A percentile compares a stretch with the other conserved stretches of the same genome.
These are phyloP conservation scores for Hirsutella rhossiliensis DNA, from an alignment of 2,329 filamentous ascomycete species.

Conservation along the genomic window DNA sequence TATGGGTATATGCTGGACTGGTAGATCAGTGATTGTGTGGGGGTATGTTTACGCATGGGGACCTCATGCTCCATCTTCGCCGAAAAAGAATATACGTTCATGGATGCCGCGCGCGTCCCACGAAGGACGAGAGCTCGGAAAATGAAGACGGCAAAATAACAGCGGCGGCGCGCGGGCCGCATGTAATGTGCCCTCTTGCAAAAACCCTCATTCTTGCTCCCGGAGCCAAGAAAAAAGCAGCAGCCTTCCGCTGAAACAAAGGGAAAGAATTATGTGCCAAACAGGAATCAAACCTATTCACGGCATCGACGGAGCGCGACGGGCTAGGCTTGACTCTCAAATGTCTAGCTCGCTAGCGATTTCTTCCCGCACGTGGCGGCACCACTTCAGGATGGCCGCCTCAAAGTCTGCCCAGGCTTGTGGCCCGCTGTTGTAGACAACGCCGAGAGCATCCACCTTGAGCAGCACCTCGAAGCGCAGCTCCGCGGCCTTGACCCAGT, in stretches of 20 bases:
- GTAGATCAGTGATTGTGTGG: slow-evolving; percentile 9
- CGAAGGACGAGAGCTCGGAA: background rate
- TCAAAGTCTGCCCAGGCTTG: slow-evolving; percentile 75
- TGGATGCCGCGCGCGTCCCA: background rate
- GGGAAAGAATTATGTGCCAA: background rate
- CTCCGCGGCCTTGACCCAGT: slow-evolving; percentile 93
- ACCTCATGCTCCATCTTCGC: background rate
- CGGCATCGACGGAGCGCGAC: background rate
- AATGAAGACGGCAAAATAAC: slow-evolving; percentile 4
- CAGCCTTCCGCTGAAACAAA: background rate
- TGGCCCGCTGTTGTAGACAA: slow-evolving; percentile 63
- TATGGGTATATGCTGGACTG: slow-evolving; percentile 24
- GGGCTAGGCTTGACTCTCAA: slow-evolving; percentile 2
- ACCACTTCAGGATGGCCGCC: slow-evolving; percentile 72
- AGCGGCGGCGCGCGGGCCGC: too few species aligned
- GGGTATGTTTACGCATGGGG: background rate
- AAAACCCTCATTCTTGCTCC: too few species aligned
- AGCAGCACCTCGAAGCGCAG: slow-evolving; percentile 83
- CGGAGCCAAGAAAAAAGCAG: too few species aligned
- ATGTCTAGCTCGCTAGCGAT: slow-evolving; percentile 53
- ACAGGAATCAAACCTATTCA: background rate
- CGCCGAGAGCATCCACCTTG: slow-evolving; percentile 71
- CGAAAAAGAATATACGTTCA: background rate
- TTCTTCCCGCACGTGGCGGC: slow-evolving; percentile 69
- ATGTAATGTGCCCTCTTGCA: too few species aligned